Conservation (phyloP, 768 basidiomycete species). For the Rhizopogon salebrosus region DNA sequence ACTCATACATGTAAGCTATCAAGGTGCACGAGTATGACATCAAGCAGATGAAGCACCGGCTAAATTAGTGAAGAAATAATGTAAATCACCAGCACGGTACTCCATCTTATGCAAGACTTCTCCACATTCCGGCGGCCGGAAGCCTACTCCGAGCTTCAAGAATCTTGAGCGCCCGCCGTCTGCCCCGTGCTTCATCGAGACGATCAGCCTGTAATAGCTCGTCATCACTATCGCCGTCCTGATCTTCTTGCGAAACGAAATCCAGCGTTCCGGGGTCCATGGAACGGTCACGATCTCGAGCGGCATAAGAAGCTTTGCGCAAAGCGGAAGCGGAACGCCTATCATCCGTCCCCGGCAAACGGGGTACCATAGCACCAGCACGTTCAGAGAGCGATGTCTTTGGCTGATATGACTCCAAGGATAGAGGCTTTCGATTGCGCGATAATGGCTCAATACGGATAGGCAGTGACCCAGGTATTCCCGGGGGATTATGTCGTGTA, state of each 20-base stretch:
- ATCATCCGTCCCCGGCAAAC: conserved; percentile 12
- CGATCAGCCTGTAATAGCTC: conserved; percentile 16
- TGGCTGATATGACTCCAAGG: conserved; percentile 54
- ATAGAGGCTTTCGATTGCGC: conserved; percentile 34
- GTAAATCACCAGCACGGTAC: conserved; percentile 12
- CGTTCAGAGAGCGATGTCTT: conserved; percentile 40
- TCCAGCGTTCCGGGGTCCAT: conserved; percentile 70
- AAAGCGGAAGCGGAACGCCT: conserved; percentile 36
- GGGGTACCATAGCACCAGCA: conserved; percentile 25
- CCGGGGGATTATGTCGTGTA: conserved; percentile 20
- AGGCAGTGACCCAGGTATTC: conserved; percentile 55
- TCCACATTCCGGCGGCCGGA: conserved; percentile 75
- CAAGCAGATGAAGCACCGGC: conserved; percentile 24
- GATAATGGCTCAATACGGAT: conserved; percentile 46
- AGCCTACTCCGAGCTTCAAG: conserved; percentile 63
- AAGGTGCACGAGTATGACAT: conserved; percentile 24
- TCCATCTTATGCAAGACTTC: conserved; percentile 54
- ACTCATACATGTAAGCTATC: conserved; percentile 27
- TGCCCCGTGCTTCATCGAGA: conserved; percentile 37
- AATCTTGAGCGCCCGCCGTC: conserved; percentile 61
- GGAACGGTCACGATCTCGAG: conserved; percentile 57
- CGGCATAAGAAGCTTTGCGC: conserved; percentile 61
- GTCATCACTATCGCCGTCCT: conserved; percentile 28
- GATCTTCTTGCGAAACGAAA: conserved; percentile 45
- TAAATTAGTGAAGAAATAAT: conserved; percentile 29